Evolutionary conservation across 2,329 filamentous ascomycete genomes (phyloP), one percentile per base, ranked within the genome.

Genomic region (Ceratocystis eucalypticola): DNA sequence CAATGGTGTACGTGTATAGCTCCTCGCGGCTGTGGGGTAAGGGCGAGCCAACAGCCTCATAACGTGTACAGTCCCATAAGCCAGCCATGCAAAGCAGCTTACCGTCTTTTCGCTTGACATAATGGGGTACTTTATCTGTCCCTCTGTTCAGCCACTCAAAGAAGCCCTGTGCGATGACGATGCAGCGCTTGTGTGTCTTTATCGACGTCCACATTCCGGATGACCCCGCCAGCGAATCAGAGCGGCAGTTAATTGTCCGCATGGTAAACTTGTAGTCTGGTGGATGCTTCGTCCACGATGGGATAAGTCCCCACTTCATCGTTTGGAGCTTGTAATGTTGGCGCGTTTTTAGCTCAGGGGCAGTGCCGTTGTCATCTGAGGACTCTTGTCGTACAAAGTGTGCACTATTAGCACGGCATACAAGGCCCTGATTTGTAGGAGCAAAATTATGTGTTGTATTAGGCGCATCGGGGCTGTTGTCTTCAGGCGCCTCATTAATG

Each of bases 251-350:
- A 75, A 97, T 97, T 0, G 91, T 96, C 72, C 88, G 90, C 80
- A 96, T 81, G 74, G 91, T 80, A 0, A 85, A 85, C 30, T 83
- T 80, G 72, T 94, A 93, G 72, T 91, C 85, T 0, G 91, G 89
- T 64, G 86, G 86, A 12, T 87, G 82, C 77, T 93, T 96, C 2
- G 89, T 95, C 93, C 93, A 97, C 75, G 88, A 96, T 0, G 94
- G 93, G 15, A 97, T 80, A 5, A 99, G 81, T 0, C 93, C 94
- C 94, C 94, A 99, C 81, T 91, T 93, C 89, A 97, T 97, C 1
- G 86, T 81, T 74, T 96, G 91, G 7, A 99, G 78, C 74, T 89
- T 93, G 77, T 95, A 96, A 70, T 77, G 84, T 8, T 80, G 80
- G 67, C 68, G 44, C 20, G 61, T 50, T 7, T 62, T 59, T 10